These are phyloP conservation scores for Boletus vermiculosoides DNA, from an alignment of 768 basidiomycete species.

Conservation along the genomic window DNA sequence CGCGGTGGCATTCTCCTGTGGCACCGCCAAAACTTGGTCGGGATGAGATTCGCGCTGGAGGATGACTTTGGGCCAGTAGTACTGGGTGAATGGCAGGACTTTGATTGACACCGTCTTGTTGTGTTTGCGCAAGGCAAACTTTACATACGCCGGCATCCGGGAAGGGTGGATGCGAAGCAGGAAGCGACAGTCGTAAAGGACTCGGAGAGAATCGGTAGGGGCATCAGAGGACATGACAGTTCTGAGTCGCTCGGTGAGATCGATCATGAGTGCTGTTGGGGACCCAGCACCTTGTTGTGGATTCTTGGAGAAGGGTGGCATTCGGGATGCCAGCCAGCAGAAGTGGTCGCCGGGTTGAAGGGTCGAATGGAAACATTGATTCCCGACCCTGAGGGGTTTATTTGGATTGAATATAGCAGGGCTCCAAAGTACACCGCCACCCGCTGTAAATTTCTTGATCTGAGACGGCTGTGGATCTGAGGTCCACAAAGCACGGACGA, in stretches of 20 bases:
- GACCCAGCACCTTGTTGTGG: conserved; percentile 27
- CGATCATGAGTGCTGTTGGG: conserved; percentile 34
- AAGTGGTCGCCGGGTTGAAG: conserved; percentile 26
- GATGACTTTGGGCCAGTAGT: conserved; percentile 50
- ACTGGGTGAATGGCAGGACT: conserved; percentile 41
- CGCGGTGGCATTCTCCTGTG: conserved; percentile 6
- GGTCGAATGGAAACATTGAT: conserved; percentile 12
- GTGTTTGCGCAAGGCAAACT: conserved; percentile 24
- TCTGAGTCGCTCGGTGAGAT: conserved; percentile 40
- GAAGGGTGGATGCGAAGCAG: conserved; percentile 46
- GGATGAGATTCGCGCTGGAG: conserved; percentile 18
- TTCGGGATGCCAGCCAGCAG: conserved; percentile 65
- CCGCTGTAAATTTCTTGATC: conserved; percentile 46
- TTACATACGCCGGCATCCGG: conserved; percentile 42
- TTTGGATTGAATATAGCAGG: conserved; percentile 43
- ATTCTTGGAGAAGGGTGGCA: conserved; percentile 44
- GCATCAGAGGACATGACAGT: conserved; percentile 13
- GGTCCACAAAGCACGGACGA: conserved; percentile 50
- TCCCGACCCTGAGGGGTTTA: conserved; percentile 19
- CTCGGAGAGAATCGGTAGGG: conserved; percentile 24
- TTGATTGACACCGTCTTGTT: conserved; percentile 28
- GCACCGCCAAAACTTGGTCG: conserved; percentile 25
- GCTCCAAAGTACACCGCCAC: conserved; percentile 63
- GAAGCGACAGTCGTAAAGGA: conserved; percentile 70
- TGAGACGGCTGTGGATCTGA: conserved; percentile 26